Evolutionary conservation across 1,284 basidiomycete genomes (phyloP).

Genomic region (Fomitopsis palustris): DNA sequence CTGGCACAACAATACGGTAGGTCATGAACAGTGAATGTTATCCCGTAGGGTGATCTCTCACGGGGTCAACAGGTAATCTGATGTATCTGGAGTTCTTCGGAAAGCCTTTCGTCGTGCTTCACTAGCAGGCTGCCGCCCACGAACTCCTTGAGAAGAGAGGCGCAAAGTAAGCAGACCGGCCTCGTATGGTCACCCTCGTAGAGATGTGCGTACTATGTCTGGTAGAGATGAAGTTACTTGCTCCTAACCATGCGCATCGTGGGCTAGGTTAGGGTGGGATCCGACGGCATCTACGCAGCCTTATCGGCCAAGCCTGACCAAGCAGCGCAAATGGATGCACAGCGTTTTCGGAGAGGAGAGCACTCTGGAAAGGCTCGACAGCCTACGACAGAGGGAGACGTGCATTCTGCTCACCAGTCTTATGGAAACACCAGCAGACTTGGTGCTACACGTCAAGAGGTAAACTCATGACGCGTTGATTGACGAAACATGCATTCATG

Average conservation of each 20-base stretch:
- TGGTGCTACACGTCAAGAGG: slow-evolving; percentile 15
- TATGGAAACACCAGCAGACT: slow-evolving; percentile 13
- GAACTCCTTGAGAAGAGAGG: not conserved
- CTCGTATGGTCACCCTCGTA: not conserved
- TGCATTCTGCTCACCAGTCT: slow-evolving; percentile 14
- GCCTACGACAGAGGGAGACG: slow-evolving; percentile 15
- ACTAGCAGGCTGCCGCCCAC: not conserved
- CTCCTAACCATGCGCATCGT: no score
- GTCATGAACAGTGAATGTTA: no score
- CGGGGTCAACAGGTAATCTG: not conserved
- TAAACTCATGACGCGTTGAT: not conserved
- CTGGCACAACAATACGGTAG: not conserved
- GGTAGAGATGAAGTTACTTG: not conserved
- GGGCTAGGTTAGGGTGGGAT: not conserved
- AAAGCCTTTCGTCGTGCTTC: not conserved
- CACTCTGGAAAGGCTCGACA: slow-evolving; percentile 9
- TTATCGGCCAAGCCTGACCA: slow-evolving; percentile 15
- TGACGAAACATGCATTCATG: no score
- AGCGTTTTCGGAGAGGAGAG: slow-evolving; percentile 17
- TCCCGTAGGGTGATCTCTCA: no score
- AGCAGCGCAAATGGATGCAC: slow-evolving; percentile 21
- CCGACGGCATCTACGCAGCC: not conserved
- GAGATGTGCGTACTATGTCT: not conserved
- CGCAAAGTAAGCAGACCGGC: slow-evolving; percentile 13
- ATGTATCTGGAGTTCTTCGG: slow-evolving; percentile 1